Conservation (phyloP, 805 yeast species). For the Blastobotrys chiropterorum region DNA sequence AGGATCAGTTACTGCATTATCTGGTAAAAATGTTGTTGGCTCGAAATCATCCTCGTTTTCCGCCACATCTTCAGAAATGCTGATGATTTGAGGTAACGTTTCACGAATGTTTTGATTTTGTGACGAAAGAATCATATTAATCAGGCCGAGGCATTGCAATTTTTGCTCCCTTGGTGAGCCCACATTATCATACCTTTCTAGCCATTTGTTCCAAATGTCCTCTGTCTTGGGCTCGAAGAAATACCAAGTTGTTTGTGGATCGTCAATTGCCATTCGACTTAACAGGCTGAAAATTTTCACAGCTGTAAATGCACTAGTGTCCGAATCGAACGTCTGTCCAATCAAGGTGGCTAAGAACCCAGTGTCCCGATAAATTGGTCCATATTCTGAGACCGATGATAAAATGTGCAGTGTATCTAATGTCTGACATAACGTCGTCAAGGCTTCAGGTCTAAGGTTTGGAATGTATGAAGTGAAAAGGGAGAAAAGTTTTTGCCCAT, state of each 20-base stretch:
- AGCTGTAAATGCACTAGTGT: conserved; percentile 28
- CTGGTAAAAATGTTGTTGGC: background rate
- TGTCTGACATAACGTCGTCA: background rate
- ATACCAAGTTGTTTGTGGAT: conserved; percentile 18
- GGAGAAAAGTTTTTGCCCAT: background rate
- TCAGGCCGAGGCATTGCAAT: conserved; percentile 55
- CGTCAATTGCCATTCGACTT: conserved; percentile 23
- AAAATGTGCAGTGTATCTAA: conserved; percentile 17
- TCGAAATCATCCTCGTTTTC: background rate
- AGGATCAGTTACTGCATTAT: background rate
- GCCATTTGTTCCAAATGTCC: conserved; percentile 27
- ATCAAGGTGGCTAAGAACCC: conserved; percentile 8
- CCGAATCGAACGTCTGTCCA: conserved; percentile 24
- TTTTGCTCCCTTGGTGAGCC: conserved; percentile 75
- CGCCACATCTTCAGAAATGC: background rate
- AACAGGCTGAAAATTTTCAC: conserved; percentile 23
- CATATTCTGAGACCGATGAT: conserved; percentile 14
- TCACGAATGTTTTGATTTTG: background rate
- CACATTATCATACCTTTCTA: conserved; percentile 40
- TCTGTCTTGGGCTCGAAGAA: conserved; percentile 11
- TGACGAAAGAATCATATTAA: conserved; percentile 37
- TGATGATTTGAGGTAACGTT: background rate
- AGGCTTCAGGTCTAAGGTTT: background rate
- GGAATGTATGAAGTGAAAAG: background rate
- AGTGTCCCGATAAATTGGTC: conserved; percentile 25